These are phyloP conservation scores for Cyclotella choctawhatcheeana DNA, from an alignment of 108 stramenopile genomes.

Conservation along the genomic window DNA sequence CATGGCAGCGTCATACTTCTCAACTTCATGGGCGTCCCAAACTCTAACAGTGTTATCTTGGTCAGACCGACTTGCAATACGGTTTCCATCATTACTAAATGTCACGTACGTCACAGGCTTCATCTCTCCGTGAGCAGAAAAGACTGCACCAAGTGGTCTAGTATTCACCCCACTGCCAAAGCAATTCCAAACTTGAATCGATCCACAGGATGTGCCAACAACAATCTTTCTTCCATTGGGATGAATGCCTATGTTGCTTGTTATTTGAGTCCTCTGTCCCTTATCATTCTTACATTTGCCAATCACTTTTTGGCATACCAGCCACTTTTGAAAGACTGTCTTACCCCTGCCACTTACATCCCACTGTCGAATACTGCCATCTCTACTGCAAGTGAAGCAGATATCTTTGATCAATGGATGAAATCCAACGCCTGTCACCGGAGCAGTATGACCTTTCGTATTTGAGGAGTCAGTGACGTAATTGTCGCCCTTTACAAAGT, in stretches of 20 bases:
- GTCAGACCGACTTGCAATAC: constrained; percentile 64
- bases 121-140: constrained; percentile 56
- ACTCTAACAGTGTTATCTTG: constrained; percentile 61
- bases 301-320: constrained; percentile 76
- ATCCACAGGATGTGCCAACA: constrained; percentile 82
- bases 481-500: constrained; percentile 87
- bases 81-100: constrained; percentile 56
- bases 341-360: constrained; percentile 80
- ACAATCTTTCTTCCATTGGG: constrained; percentile 72
- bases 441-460: constrained; percentile 85
- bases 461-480: constrained; percentile 86
- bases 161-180: constrained; percentile 45
- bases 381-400: constrained; percentile 77
- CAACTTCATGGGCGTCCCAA: constrained; percentile 61
- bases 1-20: constrained; percentile 32
- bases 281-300: constrained; percentile 61
- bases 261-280: constrained; percentile 64
- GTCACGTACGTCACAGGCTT: constrained; percentile 54
- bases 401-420: constrained; percentile 83
- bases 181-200: constrained; percentile 82
- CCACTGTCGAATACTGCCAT: constrained; percentile 89
- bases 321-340: constrained; percentile 73
- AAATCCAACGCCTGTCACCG: constrained; percentile 85
- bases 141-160: constrained; percentile 62
- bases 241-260: constrained; percentile 59